Percentiles rank a stretch among this genome's conserved stretches.
These are phyloP conservation scores for Calonectria fujianensis DNA, from an alignment of 2,329 filamentous ascomycete species.

Conservation along the genomic window DNA sequence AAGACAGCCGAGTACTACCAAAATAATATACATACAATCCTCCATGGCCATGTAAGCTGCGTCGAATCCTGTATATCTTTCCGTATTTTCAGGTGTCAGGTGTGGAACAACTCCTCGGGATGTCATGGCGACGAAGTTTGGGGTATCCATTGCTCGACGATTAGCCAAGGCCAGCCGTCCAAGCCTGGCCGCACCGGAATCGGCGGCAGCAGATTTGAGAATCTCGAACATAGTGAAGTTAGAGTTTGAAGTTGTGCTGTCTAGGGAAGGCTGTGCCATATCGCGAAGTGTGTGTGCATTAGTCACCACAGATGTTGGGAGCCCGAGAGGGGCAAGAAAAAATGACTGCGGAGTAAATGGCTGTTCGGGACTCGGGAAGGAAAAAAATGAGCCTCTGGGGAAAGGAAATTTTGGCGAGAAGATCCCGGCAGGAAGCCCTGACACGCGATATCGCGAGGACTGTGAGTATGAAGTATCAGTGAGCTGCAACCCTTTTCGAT, in stretches of 20 bases:
- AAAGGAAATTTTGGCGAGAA: not conserved
- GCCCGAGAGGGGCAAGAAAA: not conserved
- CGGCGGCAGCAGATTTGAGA: slow-evolving; percentile 63
- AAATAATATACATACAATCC: slow-evolving; percentile 82
- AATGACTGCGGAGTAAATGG: not conserved
- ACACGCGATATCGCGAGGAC: slow-evolving; percentile 21
- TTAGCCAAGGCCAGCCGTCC: slow-evolving; percentile 79
- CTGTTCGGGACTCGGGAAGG: not conserved
- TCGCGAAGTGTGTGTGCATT: slow-evolving; percentile 49
- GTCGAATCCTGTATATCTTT: slow-evolving; percentile 77
- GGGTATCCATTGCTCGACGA: slow-evolving; percentile 84
- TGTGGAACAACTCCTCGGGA: slow-evolving; percentile 92
- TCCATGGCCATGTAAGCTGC: slow-evolving; percentile 90
- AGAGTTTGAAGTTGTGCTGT: slow-evolving; percentile 47
- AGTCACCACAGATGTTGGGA: not conserved
- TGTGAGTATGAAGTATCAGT: slow-evolving; percentile 21
- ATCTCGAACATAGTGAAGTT: slow-evolving; percentile 65
- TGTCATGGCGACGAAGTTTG: slow-evolving; percentile 85
- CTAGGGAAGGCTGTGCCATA: slow-evolving; percentile 54
- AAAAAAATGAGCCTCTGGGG: not conserved
- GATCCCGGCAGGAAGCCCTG: not conserved
- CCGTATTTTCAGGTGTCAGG: slow-evolving; percentile 88
- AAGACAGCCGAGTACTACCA: not conserved
- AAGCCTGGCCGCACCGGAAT: slow-evolving; percentile 74
- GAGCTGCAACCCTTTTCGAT: slow-evolving; percentile 30